Conservation (phyloP, 768 basidiomycete genomes). For the Mycena floridula region DNA sequence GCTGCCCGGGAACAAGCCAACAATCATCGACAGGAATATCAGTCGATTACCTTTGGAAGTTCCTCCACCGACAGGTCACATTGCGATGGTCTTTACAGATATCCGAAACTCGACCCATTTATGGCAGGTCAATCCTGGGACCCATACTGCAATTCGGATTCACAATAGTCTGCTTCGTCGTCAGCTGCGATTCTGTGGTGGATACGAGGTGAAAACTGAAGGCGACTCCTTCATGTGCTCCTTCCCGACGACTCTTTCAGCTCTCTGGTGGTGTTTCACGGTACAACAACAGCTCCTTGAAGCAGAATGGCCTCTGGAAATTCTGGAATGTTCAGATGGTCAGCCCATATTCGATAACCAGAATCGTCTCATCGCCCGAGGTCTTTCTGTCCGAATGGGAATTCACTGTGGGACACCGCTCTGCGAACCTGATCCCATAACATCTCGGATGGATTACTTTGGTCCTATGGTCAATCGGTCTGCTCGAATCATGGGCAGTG, state of each 20-base stretch:
- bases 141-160: conserved; percentile 85
- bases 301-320: conserved; percentile 88
- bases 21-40: conserved; percentile 52
- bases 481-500: conserved; percentile 74
- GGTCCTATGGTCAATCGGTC: conserved; percentile 95
- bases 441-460: too few relatives aligned
- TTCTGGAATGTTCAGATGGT: too few relatives aligned
- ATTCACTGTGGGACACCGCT: conserved; percentile 89
- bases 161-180: too few relatives aligned
- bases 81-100: too few relatives aligned
- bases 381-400: too few relatives aligned
- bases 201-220: conserved; percentile 99
- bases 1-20: too few relatives aligned
- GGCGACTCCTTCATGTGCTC: too few relatives aligned
- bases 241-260: conserved; percentile 83
- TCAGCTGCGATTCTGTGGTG: conserved; percentile 74
- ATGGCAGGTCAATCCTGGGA: conserved; percentile 94
- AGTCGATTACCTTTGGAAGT: conserved; percentile 72
- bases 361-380: too few relatives aligned
- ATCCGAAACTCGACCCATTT: conserved; percentile 94
- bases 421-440: conserved; percentile 88
- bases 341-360: too few relatives aligned
- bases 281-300: conserved; percentile 80
- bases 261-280: conserved; percentile 84
- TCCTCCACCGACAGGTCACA: conserved; percentile 74